Base-by-base conservation (phyloP, 1,284 basidiomycete species). In the Chalciporus sp. region DNA sequence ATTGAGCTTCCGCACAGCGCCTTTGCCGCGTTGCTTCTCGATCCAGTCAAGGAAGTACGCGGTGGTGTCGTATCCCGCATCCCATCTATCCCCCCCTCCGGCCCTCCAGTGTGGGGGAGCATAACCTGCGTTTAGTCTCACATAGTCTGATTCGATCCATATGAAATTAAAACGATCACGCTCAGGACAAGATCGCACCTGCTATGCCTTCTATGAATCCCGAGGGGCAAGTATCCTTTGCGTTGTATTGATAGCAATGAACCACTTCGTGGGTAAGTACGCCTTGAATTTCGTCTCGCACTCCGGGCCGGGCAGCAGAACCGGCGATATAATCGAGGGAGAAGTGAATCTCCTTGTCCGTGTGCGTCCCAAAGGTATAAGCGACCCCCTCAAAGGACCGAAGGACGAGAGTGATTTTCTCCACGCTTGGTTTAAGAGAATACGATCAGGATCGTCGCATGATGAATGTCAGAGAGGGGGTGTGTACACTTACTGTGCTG, bases 181-280 rank as follows among this genome's bases (percentile, higher is more conserved):
- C 45, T 51, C 29, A 17, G 5, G 42, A 39, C 10, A 9, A 20
- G 23, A 10, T 10, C 75, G 45, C 55, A 86, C 88, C 88, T 67
- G 88, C 88, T 35, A 90, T 76, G 28, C 88, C 88, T 64, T 90
- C 88, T 58, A 88, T 82, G 48, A 90, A 69, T 1, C 88, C 88
- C 7, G 79, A 78, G 1, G 86, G 86, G 59, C 81, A 84, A 31
- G 78, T 80, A 23, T 75, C 81, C 44, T 72, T 67, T 3, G 76
- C 85, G 61, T 88, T 78, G 70, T 84, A 79, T 62, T 90, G 88
- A 67, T 77, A 90, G 66, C 88, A 90, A 61, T 90, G 88, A 4
- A 87, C 87, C 64, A 85, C 78, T 69, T 90, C 84, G 64, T 85
- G 84, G 44, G 75, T 66, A 5, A 90, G 74, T 2, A 90, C 85